phyloP scores from a whole-genome alignment of 2,329 filamentous ascomycete genomes.

The Fusarium tjaetaba region DNA sequence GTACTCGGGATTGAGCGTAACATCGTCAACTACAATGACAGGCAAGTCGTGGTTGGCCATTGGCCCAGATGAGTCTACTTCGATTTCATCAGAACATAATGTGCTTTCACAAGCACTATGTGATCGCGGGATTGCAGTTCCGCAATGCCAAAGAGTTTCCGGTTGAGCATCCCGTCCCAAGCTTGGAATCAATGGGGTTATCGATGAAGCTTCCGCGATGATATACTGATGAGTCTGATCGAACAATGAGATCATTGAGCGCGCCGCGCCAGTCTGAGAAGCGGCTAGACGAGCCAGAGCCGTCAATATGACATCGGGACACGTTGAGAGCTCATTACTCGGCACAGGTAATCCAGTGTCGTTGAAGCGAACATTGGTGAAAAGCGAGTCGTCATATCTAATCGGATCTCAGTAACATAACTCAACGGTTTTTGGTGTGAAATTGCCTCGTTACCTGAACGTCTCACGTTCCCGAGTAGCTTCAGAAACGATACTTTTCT shows the following conservation, averaged over 20 bases:
- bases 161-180: constrained; percentile 14
- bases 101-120: constrained; percentile 46
- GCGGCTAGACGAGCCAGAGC: constrained; percentile 61
- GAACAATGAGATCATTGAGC: constrained; percentile 61
- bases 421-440: not conserved
- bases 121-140: constrained; percentile 45
- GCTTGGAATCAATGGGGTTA: constrained; percentile 48
- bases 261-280: constrained; percentile 53
- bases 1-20: constrained; percentile 47
- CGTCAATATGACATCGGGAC: constrained; percentile 53
- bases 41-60: constrained; percentile 36
- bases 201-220: constrained; percentile 61
- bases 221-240: constrained; percentile 59
- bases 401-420: not conserved
- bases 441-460: constrained; percentile 39
- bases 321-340: constrained; percentile 41
- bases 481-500: constrained; percentile 35
- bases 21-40: constrained; percentile 48
- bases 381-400: constrained; percentile 24
- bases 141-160: constrained; percentile 43
- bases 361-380: constrained; percentile 38
- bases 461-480: constrained; percentile 46
- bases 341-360: constrained; percentile 36
- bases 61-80: not conserved
- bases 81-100: constrained; percentile 21